Evolutionary conservation across 805 yeast species (phyloP).

Genomic region (Schwanniomyces sp.): DNA sequence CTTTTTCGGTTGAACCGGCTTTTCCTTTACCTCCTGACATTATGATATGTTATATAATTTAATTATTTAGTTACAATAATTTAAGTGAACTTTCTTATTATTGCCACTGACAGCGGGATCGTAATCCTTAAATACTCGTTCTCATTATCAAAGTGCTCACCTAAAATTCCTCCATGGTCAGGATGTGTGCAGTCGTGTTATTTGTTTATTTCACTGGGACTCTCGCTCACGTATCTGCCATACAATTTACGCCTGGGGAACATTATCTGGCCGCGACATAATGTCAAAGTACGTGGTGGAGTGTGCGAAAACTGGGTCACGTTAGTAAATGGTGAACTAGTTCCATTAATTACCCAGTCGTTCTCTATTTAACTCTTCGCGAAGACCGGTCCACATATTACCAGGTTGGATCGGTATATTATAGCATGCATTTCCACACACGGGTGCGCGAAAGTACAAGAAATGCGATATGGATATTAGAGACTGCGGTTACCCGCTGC

Average conservation of each 20-base stretch:
- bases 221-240: neutral
- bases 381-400: neutral
- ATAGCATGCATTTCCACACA: neutral
- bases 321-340: neutral
- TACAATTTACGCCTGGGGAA: neutral
- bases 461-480: neutral
- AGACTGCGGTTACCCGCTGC: neutral
- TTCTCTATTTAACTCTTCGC: neutral
- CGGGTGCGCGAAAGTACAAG: neutral
- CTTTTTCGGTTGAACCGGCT: conserved; percentile 93
- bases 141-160: neutral
- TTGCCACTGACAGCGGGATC: neutral
- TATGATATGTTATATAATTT: conserved; percentile 19
- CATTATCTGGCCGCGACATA: neutral
- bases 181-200: conserved; percentile 1
- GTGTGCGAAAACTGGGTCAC: neutral
- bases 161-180: neutral
- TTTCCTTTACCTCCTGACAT: conserved; percentile 90
- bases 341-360: neutral
- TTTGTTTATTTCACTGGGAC: neutral
- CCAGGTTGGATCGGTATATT: neutral
- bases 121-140: neutral
- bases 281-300: neutral
- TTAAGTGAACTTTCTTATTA: neutral
- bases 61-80: conserved; percentile 1